A percentile compares a stretch with the other conserved stretches of the same genome.
phyloP scores from a whole-genome alignment of 1,139 yeast species.

The Debaryomyces robertsiae region DNA sequence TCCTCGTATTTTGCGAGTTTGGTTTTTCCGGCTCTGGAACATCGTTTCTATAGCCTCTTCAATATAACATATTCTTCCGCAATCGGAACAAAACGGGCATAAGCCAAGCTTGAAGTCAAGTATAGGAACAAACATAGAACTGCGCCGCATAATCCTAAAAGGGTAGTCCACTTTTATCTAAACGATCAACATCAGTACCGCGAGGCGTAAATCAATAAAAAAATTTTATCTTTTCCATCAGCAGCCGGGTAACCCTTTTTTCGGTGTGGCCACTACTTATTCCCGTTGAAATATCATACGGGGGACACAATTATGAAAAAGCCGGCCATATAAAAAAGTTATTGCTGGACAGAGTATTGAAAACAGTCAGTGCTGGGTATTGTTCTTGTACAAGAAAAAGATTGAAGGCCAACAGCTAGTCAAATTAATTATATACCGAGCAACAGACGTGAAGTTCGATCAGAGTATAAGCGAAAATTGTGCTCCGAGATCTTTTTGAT shows the following conservation, averaged over 20 bases:
- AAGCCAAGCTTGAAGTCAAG: no score
- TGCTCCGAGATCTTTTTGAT: constrained; percentile 11
- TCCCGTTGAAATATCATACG: constrained; percentile 5
- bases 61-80: background rate
- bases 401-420: no score
- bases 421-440: no score
- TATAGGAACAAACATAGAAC: no score
- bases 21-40: no score
- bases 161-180: constrained; percentile 13
- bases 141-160: background rate
- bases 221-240: constrained; percentile 42
- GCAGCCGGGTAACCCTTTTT: constrained; percentile 16
- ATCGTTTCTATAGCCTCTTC: background rate
- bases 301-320: background rate
- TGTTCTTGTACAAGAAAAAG: no score
- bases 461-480: background rate
- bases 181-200: constrained; percentile 15
- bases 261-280: constrained; percentile 12
- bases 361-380: no score
- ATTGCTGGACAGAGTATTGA: no score
- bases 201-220: constrained; percentile 12
- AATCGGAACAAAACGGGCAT: background rate
- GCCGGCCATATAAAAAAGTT: no score
- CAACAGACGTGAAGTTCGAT: no score
- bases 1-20: no score